These are phyloP conservation scores for Willaertia magna DNA, from an alignment of 208 protist genomes.

Conservation along the genomic window DNA sequence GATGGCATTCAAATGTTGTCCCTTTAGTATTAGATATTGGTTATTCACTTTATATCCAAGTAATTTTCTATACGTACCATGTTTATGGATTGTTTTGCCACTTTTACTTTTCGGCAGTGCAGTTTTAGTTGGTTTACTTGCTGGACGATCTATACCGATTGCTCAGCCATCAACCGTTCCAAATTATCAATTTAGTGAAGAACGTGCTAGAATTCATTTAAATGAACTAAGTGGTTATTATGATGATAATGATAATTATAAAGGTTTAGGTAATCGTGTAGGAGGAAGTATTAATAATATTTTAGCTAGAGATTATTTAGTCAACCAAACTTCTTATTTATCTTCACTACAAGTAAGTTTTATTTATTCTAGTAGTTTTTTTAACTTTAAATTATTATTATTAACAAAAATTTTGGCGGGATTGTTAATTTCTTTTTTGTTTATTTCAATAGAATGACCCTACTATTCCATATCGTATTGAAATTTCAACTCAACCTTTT, in stretches of 20 bases:
- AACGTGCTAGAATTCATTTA: not conserved
- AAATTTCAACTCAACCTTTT: not conserved
- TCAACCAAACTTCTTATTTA: no score
- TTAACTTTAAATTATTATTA: no score
- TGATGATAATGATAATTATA: not conserved
- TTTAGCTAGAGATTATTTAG: not conserved
- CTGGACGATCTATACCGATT: not conserved
- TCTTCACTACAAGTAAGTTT: no score
- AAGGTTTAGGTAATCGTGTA: no score
- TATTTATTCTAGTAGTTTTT: no score
- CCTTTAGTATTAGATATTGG: not conserved
- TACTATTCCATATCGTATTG: not conserved
- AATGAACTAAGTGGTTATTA: not conserved
- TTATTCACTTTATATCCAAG: not conserved
- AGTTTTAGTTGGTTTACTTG: not conserved
- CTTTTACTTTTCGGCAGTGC: not conserved
- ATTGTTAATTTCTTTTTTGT: not conserved
- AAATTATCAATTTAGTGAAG: not conserved
- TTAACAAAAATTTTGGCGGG: no score
- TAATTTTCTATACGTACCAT: not conserved
- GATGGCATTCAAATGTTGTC: no score
- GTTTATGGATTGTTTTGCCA: not conserved
- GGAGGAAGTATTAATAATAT: not conserved
- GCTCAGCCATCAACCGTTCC: not conserved
- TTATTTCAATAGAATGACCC: not conserved